Conservation (phyloP, 768 basidiomycete species). For the Tulasnella sp. region DNA sequence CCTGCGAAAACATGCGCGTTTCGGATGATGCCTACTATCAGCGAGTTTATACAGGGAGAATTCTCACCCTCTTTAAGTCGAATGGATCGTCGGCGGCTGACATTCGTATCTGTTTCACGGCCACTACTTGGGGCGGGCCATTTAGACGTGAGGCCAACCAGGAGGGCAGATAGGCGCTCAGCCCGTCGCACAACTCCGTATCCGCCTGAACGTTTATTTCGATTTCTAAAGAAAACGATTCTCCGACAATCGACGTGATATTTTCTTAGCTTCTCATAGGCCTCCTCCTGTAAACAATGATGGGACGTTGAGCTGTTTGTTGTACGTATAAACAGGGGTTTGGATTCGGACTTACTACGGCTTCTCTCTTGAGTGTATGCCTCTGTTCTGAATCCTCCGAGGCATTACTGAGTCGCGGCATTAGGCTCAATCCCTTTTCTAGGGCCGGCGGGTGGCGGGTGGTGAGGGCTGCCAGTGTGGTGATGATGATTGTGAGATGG, state of each 20-base stretch:
- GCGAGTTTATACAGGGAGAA: not conserved
- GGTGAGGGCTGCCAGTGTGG: not conserved
- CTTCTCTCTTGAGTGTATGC: not conserved
- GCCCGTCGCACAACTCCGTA: not conserved
- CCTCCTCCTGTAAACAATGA: not conserved
- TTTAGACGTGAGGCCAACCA: not conserved
- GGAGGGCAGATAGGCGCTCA: not conserved
- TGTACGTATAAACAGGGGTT: not conserved
- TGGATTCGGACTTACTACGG: not conserved
- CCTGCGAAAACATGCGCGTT: not conserved
- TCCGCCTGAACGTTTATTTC: not conserved
- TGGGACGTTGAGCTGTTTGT: not conserved
- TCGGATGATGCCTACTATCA: not conserved
- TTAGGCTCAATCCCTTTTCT: not conserved
- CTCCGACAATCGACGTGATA: not conserved
- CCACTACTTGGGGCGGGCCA: not conserved
- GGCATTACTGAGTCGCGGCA: not conserved
- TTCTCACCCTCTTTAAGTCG: not conserved
- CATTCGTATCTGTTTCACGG: not conserved
- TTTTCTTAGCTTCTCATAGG: not conserved
- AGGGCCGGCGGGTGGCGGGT: not conserved
- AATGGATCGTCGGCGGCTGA: not conserved
- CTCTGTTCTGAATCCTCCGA: not conserved
- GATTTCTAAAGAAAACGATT: not conserved
- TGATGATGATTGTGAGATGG: no score